These are phyloP conservation scores for Deinandra increscens DNA, from an alignment of 129 eudicot species.

Conservation along the genomic window DNA sequence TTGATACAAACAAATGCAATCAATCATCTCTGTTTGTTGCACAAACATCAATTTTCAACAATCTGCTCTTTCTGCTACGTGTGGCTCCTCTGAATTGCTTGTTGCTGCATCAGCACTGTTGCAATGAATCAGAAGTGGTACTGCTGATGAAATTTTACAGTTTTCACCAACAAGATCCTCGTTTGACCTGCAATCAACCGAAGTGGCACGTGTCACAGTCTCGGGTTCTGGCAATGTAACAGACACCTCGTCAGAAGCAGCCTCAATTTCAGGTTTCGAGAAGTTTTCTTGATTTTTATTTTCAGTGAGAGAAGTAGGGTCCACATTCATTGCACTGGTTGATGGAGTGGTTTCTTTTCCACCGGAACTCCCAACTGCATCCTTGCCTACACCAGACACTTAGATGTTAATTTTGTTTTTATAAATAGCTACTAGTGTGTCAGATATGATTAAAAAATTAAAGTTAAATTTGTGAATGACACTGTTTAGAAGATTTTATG, in stretches of 20 bases:
- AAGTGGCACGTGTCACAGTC: slow-evolving; percentile 14
- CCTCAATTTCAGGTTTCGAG: slow-evolving; percentile 38
- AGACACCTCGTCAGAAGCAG: slow-evolving; percentile 15
- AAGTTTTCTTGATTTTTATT: slow-evolving; percentile 23
- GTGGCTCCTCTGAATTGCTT: slow-evolving; percentile 26
- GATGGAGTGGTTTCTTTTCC: slow-evolving; percentile 39
- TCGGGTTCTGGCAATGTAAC: slow-evolving; percentile 33
- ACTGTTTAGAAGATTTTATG: not conserved
- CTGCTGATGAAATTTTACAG: slow-evolving; percentile 18
- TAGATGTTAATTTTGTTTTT: slow-evolving; percentile 1
- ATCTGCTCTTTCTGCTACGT: slow-evolving; percentile 33
- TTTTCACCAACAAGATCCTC: slow-evolving; percentile 17
- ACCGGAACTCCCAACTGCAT: slow-evolving; percentile 36
- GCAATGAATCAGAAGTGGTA: slow-evolving; percentile 33
- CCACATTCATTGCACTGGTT: slow-evolving; percentile 18
- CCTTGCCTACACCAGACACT: slow-evolving; percentile 51
- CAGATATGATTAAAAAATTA: no score
- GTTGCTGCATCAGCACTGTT: slow-evolving; percentile 16
- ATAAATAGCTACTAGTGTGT: not conserved
- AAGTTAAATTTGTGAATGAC: not conserved
- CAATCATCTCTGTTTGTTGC: slow-evolving; percentile 11
- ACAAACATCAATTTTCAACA: slow-evolving; percentile 27
- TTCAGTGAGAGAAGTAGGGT: slow-evolving; percentile 17
- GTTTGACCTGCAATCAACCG: slow-evolving; percentile 21
- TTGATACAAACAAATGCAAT: slow-evolving; percentile 10